A percentile compares a stretch with the other conserved stretches of the same genome.
These are phyloP conservation scores for Apocynum venetum DNA, from an alignment of 257 asterid genomes.

Conservation along the genomic window DNA sequence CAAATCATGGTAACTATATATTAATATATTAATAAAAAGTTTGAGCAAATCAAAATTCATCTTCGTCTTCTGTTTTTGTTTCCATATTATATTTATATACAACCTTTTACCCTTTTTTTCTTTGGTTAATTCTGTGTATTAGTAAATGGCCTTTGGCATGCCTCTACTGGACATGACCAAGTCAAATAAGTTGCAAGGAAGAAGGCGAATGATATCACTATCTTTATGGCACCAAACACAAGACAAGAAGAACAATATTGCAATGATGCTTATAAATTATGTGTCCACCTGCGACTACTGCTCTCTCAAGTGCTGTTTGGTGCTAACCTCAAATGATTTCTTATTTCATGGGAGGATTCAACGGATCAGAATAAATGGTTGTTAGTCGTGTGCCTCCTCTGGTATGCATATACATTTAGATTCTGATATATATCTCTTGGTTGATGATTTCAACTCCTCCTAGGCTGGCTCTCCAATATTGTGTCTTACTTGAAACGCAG, in stretches of 20 bases:
- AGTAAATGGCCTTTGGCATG: background rate
- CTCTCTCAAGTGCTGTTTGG: too few species aligned
- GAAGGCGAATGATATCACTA: background rate
- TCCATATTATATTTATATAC: background rate
- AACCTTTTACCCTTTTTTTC: background rate
- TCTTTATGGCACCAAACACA: background rate
- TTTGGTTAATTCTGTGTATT: too few species aligned
- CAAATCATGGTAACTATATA: background rate
- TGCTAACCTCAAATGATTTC: too few species aligned
- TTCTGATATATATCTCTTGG: too few species aligned
- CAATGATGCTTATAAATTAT: constrained; percentile 4
- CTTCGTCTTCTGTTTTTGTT: background rate
- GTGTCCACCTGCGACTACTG: too few species aligned
- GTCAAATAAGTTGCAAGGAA: background rate
- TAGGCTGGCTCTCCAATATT: too few species aligned
- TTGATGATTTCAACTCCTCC: too few species aligned
- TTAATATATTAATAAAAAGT: too few species aligned
- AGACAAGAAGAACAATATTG: background rate
- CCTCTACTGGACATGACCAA: background rate
- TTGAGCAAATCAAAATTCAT: background rate
- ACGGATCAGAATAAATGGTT: constrained; percentile 16
- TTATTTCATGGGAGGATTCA: background rate
- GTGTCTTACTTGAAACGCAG: too few species aligned
- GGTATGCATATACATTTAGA: too few species aligned
- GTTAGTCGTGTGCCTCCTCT: too few species aligned